Base-by-base conservation (phyloP, 208 protist genomes). In the Trypanosoma cruzi region DNA sequence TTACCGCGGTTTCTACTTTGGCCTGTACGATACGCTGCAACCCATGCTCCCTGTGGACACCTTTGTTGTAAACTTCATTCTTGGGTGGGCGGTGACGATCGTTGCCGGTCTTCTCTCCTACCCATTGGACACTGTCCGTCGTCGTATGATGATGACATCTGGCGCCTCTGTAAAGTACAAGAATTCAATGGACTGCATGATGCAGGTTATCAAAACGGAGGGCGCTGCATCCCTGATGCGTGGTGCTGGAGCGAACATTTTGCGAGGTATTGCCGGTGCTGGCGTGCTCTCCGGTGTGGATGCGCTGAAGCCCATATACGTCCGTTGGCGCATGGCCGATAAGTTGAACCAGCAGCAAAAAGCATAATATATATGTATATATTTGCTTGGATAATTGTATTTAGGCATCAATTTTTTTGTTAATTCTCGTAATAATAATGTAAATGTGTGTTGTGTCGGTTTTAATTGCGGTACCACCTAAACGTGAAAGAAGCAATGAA, bases 1-100 rank as follows among this genome's bases (percentile, higher is more conserved):
- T 37, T 99, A 99, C 94, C 95, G 98, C 75, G 98, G 92, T 70
- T 86, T 94, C 49, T 99, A 99, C 91, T 99, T 99, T 73, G 98
- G 98, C 64, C 74, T 95, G 52, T 99, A 98, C 79, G 97, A 99
- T 82, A 84, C 78, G 42, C 73, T 94, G 46, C 85, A 90, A 73
- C 80, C 83, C 37, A 59, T 87, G 71, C 73, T 89, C 59, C 88
- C 88, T 36, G 75, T 89, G 61, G 70, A 86, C 63, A 90, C 77
- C 54, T 89, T 92, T 66, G 46, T 89, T 56, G 76, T 84, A 53
- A 89, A 89, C 81, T 89, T 92, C 68, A 53, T 89, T 32, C 86
- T 89, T 56, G 82, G 82, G 36, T 92, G 82, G 83, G 37, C 77
- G 24, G 85, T 91, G 74, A 94, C 81, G 34, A 85, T 90, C 66